These are phyloP conservation scores for Malassezia globosa DNA, from an alignment of 1,284 basidiomycete species.

Conservation along the genomic window DNA sequence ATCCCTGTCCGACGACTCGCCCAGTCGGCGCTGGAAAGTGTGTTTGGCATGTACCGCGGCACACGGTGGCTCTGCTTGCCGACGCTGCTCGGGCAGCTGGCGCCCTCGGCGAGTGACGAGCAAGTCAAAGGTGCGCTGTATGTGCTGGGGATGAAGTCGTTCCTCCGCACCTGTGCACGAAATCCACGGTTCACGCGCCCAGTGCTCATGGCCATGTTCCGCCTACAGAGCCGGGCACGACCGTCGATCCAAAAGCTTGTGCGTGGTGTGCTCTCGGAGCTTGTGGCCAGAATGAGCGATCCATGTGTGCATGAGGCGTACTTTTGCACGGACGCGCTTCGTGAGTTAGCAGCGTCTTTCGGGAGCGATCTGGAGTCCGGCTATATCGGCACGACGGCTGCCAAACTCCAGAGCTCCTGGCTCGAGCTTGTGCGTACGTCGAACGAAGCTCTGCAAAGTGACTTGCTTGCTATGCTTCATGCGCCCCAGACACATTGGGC, in stretches of 20 bases:
- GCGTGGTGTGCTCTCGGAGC: constrained; percentile 60
- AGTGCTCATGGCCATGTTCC: constrained; percentile 64
- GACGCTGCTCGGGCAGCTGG: constrained; percentile 58
- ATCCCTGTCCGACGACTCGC: constrained; percentile 54
- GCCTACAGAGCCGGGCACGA: constrained; percentile 83
- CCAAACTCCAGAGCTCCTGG: constrained; percentile 23
- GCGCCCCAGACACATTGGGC: constrained; percentile 75
- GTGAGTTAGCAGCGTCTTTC: constrained; percentile 14
- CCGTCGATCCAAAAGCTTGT: constrained; percentile 81
- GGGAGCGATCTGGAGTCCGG: not conserved
- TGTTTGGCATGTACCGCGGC: constrained; percentile 68
- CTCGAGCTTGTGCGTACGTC: constrained; percentile 45
- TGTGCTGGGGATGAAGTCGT: constrained; percentile 65
- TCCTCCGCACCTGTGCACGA: constrained; percentile 49
- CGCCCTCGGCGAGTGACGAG: constrained; percentile 59
- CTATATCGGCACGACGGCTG: constrained; percentile 15
- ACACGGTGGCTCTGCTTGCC: constrained; percentile 65
- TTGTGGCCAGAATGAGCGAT: constrained; percentile 45
- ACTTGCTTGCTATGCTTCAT: constrained; percentile 60
- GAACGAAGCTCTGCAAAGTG: constrained; percentile 51
- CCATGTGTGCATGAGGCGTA: constrained; percentile 31
- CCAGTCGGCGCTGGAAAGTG: constrained; percentile 60
- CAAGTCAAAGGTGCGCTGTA: constrained; percentile 91
- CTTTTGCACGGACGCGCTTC: constrained; percentile 21
- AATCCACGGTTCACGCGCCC: constrained; percentile 57